Percentiles rank a stretch among this genome's conserved stretches.
Conservation (phyloP, 352 stramenopile genomes). For the Phytophthora pluvialis region DNA sequence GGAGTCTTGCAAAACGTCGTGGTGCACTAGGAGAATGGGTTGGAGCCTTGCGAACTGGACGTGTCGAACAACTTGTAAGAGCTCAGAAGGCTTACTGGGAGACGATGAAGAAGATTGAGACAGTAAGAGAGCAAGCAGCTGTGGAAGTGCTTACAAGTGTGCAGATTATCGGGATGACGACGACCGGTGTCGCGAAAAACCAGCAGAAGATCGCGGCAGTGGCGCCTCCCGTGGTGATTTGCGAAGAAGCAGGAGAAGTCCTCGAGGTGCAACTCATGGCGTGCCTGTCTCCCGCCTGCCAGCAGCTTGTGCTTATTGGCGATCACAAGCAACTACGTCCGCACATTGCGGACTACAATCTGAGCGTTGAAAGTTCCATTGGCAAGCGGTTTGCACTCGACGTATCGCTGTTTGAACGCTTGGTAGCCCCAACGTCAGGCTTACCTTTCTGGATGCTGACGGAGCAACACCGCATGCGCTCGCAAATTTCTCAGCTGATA, state of each 20-base stretch:
- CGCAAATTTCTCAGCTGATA: constrained; percentile 80
- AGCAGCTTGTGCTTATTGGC: constrained; percentile 90
- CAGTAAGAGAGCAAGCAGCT: constrained; percentile 38
- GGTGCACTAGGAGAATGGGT: constrained; percentile 34
- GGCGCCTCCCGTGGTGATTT: constrained; percentile 75
- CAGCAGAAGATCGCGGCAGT: constrained; percentile 66
- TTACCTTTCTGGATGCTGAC: constrained; percentile 58
- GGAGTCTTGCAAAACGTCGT: constrained; percentile 34
- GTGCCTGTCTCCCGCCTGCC: constrained; percentile 61
- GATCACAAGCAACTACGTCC: constrained; percentile 89
- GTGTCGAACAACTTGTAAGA: constrained; percentile 31
- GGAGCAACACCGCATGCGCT: constrained; percentile 83
- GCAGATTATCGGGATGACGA: constrained; percentile 86
- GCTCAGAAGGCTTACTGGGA: constrained; percentile 42
- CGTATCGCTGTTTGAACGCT: constrained; percentile 85
- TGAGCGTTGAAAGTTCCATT: constrained; percentile 60
- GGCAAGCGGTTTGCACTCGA: constrained; percentile 75
- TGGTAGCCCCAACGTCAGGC: constrained; percentile 41
- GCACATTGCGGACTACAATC: constrained; percentile 71
- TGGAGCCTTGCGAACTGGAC: constrained; percentile 12
- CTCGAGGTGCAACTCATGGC: constrained; percentile 74
- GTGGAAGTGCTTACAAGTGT: constrained; percentile 35
- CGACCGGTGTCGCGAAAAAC: constrained; percentile 78
- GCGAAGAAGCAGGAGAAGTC: constrained; percentile 90
- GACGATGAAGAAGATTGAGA: constrained; percentile 39